phyloP scores from a whole-genome alignment of 805 yeast genomes.

The Wickerhamomyces strasburgensis region DNA sequence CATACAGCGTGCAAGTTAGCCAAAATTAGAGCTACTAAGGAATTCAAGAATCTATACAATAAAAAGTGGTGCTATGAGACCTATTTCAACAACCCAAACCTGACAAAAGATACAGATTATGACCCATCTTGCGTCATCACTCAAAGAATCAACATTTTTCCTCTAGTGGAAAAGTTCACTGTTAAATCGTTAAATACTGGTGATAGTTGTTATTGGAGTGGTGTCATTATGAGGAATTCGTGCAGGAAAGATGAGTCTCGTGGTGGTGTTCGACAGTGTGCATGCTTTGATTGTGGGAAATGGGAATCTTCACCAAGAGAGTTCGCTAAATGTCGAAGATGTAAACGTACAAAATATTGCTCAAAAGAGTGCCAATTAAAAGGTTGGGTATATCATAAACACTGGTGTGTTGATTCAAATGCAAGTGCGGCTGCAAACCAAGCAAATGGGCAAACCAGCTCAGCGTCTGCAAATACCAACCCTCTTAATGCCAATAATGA shows the following conservation, averaged over 20 bases:
- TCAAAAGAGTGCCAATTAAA: slow-evolving; percentile 85
- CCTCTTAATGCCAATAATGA: no score
- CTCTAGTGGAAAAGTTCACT: slow-evolving; percentile 88
- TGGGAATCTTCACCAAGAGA: slow-evolving; percentile 92
- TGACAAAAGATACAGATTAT: slow-evolving; percentile 21
- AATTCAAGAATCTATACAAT: slow-evolving; percentile 19
- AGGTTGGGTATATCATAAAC: slow-evolving; percentile 91
- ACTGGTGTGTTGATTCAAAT: slow-evolving; percentile 69
- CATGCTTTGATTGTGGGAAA: slow-evolving; percentile 84
- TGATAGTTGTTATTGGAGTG: slow-evolving; percentile 93
- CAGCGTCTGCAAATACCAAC: no score
- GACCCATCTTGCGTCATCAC: slow-evolving; percentile 41
- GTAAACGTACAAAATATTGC: slow-evolving; percentile 93
- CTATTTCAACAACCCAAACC: slow-evolving; percentile 25
- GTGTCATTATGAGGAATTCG: slow-evolving; percentile 95
- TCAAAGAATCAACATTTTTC: slow-evolving; percentile 63
- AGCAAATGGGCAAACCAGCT: no score
- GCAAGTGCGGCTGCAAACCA: slow-evolving; percentile 1
- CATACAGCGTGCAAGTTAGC: slow-evolving; percentile 4
- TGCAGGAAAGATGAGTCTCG: slow-evolving; percentile 83
- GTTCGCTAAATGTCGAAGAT: slow-evolving; percentile 90
- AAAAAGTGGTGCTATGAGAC: slow-evolving; percentile 41
- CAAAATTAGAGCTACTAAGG: slow-evolving; percentile 7
- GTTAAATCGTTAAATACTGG: slow-evolving; percentile 55
- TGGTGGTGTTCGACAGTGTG: slow-evolving; percentile 93